Conservation (phyloP, 148 eudicot species). For the Rhododendron vialii region DNA sequence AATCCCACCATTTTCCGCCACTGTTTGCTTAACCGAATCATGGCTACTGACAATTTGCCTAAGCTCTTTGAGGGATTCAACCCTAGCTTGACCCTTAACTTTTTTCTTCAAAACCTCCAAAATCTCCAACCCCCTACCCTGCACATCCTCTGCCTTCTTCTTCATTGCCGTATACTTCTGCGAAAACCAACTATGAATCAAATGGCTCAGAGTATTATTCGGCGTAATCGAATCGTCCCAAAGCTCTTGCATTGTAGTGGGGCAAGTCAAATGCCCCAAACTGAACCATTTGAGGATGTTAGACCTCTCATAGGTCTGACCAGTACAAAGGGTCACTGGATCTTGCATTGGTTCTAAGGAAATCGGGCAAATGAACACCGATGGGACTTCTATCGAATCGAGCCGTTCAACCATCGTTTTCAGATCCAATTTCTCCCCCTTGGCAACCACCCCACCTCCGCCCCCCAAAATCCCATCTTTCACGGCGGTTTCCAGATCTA, state of each 20-base stretch:
- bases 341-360: conserved; percentile 90
- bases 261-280: conserved; percentile 77
- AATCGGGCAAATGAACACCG: conserved; percentile 81
- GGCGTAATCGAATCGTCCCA: conserved; percentile 86
- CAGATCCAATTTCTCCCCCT: conserved; percentile 54
- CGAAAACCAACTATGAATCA: conserved; percentile 68
- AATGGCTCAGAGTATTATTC: conserved; percentile 59
- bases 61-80: conserved; percentile 65
- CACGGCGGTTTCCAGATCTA: conserved; percentile 79
- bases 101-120: conserved; percentile 66
- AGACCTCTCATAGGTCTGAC: conserved; percentile 78
- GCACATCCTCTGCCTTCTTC: conserved; percentile 84
- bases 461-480: conserved; percentile 63
- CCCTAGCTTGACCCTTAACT: conserved; percentile 67
- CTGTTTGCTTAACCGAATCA: conserved; percentile 56
- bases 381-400: conserved; percentile 52
- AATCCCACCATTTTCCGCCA: conserved; percentile 61
- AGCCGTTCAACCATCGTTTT: conserved; percentile 78
- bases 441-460: conserved; percentile 6
- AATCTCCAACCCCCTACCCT: conserved; percentile 75
- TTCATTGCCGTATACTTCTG: conserved; percentile 72
- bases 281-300: conserved; percentile 78
- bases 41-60: conserved; percentile 41
- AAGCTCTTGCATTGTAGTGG: conserved; percentile 77
- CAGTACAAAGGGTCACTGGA: conserved; percentile 91